A percentile compares a stretch with the other conserved stretches of the same genome.
Conservation (phyloP, 2,329 filamentous ascomycete species). For the Cryphonectria japonica region DNA sequence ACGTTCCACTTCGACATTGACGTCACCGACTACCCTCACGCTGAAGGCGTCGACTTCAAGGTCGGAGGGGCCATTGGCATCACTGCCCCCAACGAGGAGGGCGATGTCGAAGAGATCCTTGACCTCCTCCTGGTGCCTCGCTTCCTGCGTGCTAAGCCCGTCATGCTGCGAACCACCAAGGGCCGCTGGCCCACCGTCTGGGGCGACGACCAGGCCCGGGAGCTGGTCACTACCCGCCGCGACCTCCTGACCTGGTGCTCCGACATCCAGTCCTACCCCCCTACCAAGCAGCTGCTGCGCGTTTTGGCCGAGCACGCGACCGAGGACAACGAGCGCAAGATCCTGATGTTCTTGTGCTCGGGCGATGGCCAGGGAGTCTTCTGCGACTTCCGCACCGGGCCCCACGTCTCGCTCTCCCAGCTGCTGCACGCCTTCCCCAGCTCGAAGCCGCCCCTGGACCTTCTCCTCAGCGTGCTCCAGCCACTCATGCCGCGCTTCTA, state of each 20-base stretch:
- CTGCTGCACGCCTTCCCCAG: conserved; percentile 91
- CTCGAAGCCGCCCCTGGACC: conserved; percentile 82
- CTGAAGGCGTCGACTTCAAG: conserved; percentile 87
- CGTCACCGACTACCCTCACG: conserved; percentile 86
- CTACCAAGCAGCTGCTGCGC: conserved; percentile 84
- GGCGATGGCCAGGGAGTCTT: conserved; percentile 90
- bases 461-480: conserved; percentile 77
- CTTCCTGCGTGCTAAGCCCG: conserved; percentile 80
- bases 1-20: conserved; percentile 98
- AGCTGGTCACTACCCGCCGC: conserved; percentile 86
- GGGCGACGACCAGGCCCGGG: conserved; percentile 85
- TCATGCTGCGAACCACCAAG: conserved; percentile 75
- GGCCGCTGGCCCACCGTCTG: conserved; percentile 98
- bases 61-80: conserved; percentile 95
- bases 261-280: conserved; percentile 90
- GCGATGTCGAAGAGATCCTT: conserved; percentile 80
- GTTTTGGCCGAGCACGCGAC: conserved; percentile 83
- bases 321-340: conserved; percentile 82
- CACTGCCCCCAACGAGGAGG: conserved; percentile 80
- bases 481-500: conserved; percentile 98
- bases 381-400: conserved; percentile 90
- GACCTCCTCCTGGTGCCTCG: conserved; percentile 80
- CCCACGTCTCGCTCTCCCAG: conserved; percentile 83
- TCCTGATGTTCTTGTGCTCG: conserved; percentile 83
- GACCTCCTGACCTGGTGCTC: conserved; percentile 96